These are phyloP conservation scores for Scheffersomyces ergatensis DNA, from an alignment of 805 yeast genomes.

Conservation along the genomic window DNA sequence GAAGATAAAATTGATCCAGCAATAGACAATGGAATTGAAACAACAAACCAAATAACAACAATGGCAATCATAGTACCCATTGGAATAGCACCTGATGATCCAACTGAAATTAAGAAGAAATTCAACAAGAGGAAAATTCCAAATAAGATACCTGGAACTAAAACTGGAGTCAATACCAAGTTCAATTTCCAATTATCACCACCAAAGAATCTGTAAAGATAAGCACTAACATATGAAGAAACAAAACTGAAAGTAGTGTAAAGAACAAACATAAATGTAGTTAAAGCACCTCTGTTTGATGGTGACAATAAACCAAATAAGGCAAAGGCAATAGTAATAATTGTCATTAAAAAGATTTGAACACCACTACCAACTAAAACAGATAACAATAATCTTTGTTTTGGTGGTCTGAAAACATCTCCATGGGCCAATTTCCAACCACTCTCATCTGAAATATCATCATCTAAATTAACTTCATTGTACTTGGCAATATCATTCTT, in stretches of 20 bases:
- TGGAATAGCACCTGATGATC: slow-evolving; percentile 94
- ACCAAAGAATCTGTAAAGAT: slow-evolving; percentile 82
- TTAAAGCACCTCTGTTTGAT: slow-evolving; percentile 88
- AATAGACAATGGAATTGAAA: slow-evolving; percentile 81
- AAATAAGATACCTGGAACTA: slow-evolving; percentile 83
- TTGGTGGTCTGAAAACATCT: slow-evolving; percentile 88
- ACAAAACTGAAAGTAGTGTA: slow-evolving; percentile 78
- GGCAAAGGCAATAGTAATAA: slow-evolving; percentile 75
- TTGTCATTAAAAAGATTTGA: slow-evolving; percentile 76
- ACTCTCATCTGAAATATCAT: slow-evolving; percentile 84
- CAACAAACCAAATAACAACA: slow-evolving; percentile 76
- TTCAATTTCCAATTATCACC: slow-evolving; percentile 91
- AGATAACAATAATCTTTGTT: slow-evolving; percentile 65
- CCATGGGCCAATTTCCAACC: slow-evolving; percentile 98
- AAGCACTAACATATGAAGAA: slow-evolving; percentile 86
- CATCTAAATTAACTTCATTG: slow-evolving; percentile 84
- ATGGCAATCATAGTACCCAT: slow-evolving; percentile 83
- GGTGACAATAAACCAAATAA: slow-evolving; percentile 88
- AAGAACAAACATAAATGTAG: slow-evolving; percentile 84
- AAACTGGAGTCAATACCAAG: slow-evolving; percentile 73
- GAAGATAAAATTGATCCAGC: slow-evolving; percentile 80
- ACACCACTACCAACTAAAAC: slow-evolving; percentile 84
- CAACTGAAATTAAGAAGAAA: slow-evolving; percentile 71
- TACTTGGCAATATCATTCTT: slow-evolving; percentile 83
- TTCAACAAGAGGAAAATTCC: slow-evolving; percentile 65